Evolutionary conservation across 176 grass and related monocot species (phyloP).

Genomic region (Stipa capillata): DNA sequence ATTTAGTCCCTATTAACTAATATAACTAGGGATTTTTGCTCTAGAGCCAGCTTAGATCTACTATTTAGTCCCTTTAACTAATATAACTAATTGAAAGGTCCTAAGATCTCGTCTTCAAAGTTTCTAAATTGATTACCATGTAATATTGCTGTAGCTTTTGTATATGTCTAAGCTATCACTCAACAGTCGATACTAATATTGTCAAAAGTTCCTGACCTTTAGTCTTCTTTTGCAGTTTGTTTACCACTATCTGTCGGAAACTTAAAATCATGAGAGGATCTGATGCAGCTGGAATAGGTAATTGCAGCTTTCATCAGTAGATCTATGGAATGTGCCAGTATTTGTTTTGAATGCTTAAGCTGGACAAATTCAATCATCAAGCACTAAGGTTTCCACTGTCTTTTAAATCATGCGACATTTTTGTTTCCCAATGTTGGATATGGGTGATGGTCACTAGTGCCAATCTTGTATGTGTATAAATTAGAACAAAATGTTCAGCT

Average conservation of each 20-base stretch:
- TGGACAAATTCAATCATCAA: neutral
- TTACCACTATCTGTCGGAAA: constrained; percentile 49
- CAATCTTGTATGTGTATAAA: neutral
- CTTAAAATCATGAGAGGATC: constrained; percentile 67
- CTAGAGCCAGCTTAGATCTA: neutral
- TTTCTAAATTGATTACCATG: neutral
- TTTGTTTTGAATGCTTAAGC: neutral
- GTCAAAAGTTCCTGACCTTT: neutral
- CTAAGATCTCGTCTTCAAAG: neutral
- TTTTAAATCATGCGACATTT: neutral
- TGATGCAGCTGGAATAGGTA: constrained; percentile 62
- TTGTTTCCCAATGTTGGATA: neutral
- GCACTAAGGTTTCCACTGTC: neutral
- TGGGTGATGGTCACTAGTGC: neutral
- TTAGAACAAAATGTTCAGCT: neutral
- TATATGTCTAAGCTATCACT: neutral
- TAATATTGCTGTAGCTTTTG: neutral
- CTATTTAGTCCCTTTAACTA: neutral
- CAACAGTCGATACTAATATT: neutral
- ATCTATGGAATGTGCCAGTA: neutral
- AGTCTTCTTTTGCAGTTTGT: constrained; percentile 31
- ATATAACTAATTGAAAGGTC: neutral
- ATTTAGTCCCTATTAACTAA: neutral
- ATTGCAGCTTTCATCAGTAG: neutral
- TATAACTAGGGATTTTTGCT: too few relatives aligned